A percentile compares a stretch with the other conserved stretches of the same genome.
These are phyloP conservation scores for Tricholoma matsutake DNA, from an alignment of 768 basidiomycete species.

Conservation along the genomic window DNA sequence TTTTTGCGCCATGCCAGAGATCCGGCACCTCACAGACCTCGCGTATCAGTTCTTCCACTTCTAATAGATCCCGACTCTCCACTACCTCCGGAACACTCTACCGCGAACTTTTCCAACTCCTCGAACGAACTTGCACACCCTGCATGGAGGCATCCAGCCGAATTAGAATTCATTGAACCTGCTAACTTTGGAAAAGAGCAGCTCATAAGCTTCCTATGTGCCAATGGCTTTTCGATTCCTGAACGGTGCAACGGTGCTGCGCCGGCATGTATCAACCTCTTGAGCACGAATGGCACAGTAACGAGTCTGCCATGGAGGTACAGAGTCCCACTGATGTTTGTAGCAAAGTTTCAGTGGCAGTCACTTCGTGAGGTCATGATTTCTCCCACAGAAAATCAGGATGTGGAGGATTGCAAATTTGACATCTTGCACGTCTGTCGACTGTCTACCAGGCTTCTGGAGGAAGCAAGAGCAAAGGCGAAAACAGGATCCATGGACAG, in stretches of 20 bases:
- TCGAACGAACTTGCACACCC: no score
- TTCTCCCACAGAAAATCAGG: constrained; percentile 27
- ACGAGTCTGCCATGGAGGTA: constrained; percentile 35
- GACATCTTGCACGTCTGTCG: constrained; percentile 42
- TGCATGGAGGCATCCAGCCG: constrained; percentile 37
- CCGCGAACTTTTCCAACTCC: no score
- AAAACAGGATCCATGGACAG: constrained; percentile 25
- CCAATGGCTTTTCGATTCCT: constrained; percentile 36
- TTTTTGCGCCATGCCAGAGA: no score
- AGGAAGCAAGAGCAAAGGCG: constrained; percentile 29
- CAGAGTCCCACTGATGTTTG: constrained; percentile 43
- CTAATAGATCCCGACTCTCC: no score
- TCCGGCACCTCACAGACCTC: no score
- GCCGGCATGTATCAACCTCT: constrained; percentile 11
- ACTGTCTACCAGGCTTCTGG: constrained; percentile 33
- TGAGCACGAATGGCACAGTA: constrained; percentile 16
- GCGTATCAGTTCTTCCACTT: no score
- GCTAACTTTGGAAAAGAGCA: constrained; percentile 28
- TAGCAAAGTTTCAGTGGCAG: constrained; percentile 43
- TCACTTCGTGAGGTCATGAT: constrained; percentile 37
- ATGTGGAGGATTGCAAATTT: constrained; percentile 40
- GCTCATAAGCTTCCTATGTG: constrained; percentile 31
- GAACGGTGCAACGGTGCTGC: constrained; percentile 12
- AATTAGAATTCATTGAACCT: constrained; percentile 34
- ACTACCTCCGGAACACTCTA: no score